These are phyloP conservation scores for Lophiostoma macrostomum DNA, from an alignment of 495 filamentous ascomycete species.

Conservation along the genomic window DNA sequence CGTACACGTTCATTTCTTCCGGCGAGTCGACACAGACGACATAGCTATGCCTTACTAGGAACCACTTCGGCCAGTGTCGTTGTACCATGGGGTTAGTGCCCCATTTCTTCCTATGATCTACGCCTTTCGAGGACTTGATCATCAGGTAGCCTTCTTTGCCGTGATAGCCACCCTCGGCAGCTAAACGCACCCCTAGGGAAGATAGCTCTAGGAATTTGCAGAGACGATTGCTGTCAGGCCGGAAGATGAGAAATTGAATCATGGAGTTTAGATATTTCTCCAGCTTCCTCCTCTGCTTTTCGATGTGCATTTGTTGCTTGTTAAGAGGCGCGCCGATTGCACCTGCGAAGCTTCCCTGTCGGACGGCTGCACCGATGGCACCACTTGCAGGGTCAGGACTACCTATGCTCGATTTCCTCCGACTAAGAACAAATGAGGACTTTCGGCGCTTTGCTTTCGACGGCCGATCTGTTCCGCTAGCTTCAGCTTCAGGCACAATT, in stretches of 20 bases:
- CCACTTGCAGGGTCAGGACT: conserved; percentile 44
- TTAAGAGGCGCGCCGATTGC: conserved; percentile 29
- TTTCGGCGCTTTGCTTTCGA: conserved; percentile 60
- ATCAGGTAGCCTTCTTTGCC: conserved; percentile 95
- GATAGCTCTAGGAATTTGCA: conserved; percentile 97
- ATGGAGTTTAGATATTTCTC: conserved; percentile 92
- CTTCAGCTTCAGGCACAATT: conserved; percentile 56
- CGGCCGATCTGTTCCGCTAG: conserved; percentile 56
- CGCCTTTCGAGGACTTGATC: conserved; percentile 84
- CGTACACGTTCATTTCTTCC: conserved; percentile 98
- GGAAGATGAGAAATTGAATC: conserved; percentile 92
- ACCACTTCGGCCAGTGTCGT: conserved; percentile 91
- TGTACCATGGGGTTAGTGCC: conserved; percentile 71
- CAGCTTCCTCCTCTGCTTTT: conserved; percentile 77
- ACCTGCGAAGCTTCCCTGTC: conserved; percentile 45
- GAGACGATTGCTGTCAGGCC: conserved; percentile 89
- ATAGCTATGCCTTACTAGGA: conserved; percentile 94
- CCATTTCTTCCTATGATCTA: conserved; percentile 81
- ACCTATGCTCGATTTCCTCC: conserved; percentile 57
- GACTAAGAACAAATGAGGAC: conserved; percentile 55
- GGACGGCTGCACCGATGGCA: conserved; percentile 42
- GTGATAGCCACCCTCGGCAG: conserved; percentile 93
- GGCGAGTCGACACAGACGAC: conserved; percentile 97
- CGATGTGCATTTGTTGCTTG: conserved; percentile 56
- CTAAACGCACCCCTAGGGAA: conserved; percentile 88